Conservation (phyloP, 2,329 filamentous ascomycete genomes). For the Orbilia javanica region DNA sequence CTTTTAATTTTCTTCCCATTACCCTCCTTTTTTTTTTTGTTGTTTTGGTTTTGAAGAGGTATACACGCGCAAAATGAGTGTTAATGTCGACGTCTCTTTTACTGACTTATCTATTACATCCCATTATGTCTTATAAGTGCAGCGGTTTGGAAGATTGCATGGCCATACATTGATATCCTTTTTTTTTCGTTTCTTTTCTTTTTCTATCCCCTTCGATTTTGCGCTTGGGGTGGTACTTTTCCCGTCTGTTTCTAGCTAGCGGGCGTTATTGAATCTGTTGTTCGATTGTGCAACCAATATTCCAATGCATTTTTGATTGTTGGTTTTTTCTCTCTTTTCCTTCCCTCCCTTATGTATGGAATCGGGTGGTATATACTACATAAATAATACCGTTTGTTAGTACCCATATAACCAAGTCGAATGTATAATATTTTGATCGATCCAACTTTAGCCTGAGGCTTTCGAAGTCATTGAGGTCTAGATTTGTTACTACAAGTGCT, state of each 20-base stretch:
- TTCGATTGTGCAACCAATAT: background rate
- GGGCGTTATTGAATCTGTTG: conserved; percentile 39
- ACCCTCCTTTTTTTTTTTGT: background rate
- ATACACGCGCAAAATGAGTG: conserved; percentile 19
- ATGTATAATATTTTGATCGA: conserved; percentile 15
- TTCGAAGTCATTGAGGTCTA: no score
- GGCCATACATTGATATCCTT: conserved; percentile 1
- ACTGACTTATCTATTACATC: background rate
- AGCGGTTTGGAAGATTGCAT: conserved; percentile 27
- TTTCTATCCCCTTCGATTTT: background rate
- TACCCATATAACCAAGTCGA: background rate
- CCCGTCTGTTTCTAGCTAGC: conserved; percentile 35
- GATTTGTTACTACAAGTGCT: no score
- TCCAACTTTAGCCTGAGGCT: background rate
- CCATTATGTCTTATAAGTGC: background rate
- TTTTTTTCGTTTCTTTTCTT: background rate
- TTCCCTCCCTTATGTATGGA: background rate
- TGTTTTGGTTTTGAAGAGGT: background rate
- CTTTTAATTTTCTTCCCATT: background rate
- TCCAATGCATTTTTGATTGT: background rate
- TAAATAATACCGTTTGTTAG: background rate
- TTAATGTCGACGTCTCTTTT: conserved; percentile 26
- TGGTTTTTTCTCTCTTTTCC: background rate
- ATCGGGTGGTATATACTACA: background rate
- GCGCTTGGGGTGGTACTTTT: background rate